phyloP scores from a whole-genome alignment of 768 basidiomycete genomes.

The Pleurotus tuber-regium region DNA sequence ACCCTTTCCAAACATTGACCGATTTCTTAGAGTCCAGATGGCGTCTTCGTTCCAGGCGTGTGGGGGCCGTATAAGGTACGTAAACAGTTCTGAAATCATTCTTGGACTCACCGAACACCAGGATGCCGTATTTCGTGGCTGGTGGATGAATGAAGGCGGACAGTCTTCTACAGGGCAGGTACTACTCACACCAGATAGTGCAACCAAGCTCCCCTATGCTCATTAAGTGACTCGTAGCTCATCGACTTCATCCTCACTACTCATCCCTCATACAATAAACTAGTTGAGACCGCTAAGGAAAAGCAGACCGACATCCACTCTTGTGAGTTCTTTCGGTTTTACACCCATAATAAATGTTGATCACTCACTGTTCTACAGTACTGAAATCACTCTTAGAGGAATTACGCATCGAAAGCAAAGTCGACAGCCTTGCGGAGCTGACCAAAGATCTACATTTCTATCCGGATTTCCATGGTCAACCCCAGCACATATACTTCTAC shows the following conservation, averaged over 20 bases:
- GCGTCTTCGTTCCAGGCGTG: constrained; percentile 86
- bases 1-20: background rate
- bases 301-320: constrained; percentile 57
- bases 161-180: constrained; percentile 98
- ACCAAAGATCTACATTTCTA: constrained; percentile 92
- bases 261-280: constrained; percentile 78
- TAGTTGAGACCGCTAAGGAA: constrained; percentile 61
- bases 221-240: constrained; percentile 43
- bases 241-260: constrained; percentile 95
- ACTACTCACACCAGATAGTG: constrained; percentile 9
- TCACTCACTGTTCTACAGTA: constrained; percentile 37
- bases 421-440: constrained; percentile 72
- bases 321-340: constrained; percentile 33
- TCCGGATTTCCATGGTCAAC: constrained; percentile 87
- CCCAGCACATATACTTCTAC: background rate
- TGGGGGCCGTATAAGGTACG: constrained; percentile 95
- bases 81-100: too few relatives aligned
- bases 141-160: constrained; percentile 99
- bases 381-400: constrained; percentile 72
- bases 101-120: too few relatives aligned
- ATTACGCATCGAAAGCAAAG: constrained; percentile 52
- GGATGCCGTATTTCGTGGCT: constrained; percentile 88
- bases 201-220: background rate
- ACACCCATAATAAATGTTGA: background rate
- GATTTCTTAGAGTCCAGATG: constrained; percentile 62